phyloP scores from a whole-genome alignment of 106 monocot species.

The Alisma plantagoaquatica region DNA sequence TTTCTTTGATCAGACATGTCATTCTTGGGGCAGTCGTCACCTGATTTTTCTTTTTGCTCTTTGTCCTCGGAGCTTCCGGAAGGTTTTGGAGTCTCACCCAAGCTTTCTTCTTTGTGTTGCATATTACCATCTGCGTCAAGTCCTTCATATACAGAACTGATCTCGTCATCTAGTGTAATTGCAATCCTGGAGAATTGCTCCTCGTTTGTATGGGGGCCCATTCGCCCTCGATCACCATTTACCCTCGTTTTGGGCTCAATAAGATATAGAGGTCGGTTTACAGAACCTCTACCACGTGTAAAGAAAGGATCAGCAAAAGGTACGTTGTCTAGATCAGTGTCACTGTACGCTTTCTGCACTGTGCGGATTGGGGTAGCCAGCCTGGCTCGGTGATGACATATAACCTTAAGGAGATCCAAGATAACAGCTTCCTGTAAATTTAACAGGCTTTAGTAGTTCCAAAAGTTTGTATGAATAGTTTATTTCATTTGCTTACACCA shows the following conservation, averaged over 20 bases:
- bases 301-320: slow-evolving; percentile 18
- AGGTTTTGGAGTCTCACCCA: neutral
- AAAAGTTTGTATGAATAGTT: too few relatives aligned
- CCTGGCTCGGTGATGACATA: slow-evolving; percentile 25
- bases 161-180: neutral
- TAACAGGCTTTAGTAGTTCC: too few relatives aligned
- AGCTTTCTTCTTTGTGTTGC: neutral
- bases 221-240: slow-evolving; percentile 10
- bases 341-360: slow-evolving; percentile 21
- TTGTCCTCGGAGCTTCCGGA: slow-evolving; percentile 9
- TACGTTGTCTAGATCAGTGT: slow-evolving; percentile 14
- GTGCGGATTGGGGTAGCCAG: slow-evolving; percentile 30
- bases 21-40: too few relatives aligned
- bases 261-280: slow-evolving; percentile 2
- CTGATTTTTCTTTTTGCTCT: neutral
- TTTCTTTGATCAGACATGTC: too few relatives aligned
- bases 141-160: slow-evolving; percentile 9
- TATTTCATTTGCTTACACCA: too few relatives aligned
- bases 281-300: slow-evolving; percentile 7
- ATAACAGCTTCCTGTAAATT: slow-evolving; percentile 27
- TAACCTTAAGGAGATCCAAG: slow-evolving; percentile 23
- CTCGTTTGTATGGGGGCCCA: neutral
- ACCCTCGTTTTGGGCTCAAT: slow-evolving; percentile 15
- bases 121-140: neutral
- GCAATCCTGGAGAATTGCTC: neutral